These are phyloP conservation scores for Artemisia tridentata DNA, from an alignment of 129 eudicot genomes.

Conservation along the genomic window DNA sequence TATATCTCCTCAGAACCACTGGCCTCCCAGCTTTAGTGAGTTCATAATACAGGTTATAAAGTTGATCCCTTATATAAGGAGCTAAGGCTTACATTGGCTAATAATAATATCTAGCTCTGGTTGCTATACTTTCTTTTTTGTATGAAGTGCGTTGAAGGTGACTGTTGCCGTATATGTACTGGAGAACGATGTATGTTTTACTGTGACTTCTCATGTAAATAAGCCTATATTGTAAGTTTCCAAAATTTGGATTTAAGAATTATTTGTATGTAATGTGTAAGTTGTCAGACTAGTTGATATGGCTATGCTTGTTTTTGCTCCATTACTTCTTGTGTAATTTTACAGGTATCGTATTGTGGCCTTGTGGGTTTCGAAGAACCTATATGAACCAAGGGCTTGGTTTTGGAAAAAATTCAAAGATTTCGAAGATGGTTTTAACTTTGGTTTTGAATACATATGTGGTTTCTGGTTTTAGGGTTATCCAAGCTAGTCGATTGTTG, in stretches of 20 bases:
- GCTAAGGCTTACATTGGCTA: slow-evolving; percentile 11
- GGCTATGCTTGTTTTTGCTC: too few species aligned
- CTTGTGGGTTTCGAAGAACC: too few species aligned
- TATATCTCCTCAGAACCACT: slow-evolving; percentile 4
- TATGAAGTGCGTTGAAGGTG: slow-evolving; percentile 5
- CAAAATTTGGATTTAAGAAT: neutral
- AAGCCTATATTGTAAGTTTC: slow-evolving; percentile 15
- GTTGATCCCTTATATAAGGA: slow-evolving; percentile 14
- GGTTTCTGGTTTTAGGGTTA: too few species aligned
- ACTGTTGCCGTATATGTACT: neutral
- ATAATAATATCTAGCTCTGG: slow-evolving; percentile 23
- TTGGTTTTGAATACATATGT: too few species aligned
- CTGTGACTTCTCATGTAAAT: slow-evolving; percentile 24
- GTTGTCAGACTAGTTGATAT: neutral
- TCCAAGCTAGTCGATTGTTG: too few species aligned
- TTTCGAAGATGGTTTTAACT: too few species aligned
- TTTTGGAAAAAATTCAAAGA: too few species aligned
- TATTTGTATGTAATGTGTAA: slow-evolving; percentile 1
- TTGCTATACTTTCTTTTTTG: slow-evolving; percentile 17
- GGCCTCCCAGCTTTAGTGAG: slow-evolving; percentile 19
- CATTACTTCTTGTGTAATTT: too few species aligned
- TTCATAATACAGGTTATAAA: slow-evolving; percentile 4
- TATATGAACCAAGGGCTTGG: too few species aligned
- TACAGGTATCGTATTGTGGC: too few species aligned
- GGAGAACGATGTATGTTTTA: slow-evolving; percentile 4